Conservation (phyloP, 208 protist genomes). For the Trypanosomatidae sp. region DNA sequence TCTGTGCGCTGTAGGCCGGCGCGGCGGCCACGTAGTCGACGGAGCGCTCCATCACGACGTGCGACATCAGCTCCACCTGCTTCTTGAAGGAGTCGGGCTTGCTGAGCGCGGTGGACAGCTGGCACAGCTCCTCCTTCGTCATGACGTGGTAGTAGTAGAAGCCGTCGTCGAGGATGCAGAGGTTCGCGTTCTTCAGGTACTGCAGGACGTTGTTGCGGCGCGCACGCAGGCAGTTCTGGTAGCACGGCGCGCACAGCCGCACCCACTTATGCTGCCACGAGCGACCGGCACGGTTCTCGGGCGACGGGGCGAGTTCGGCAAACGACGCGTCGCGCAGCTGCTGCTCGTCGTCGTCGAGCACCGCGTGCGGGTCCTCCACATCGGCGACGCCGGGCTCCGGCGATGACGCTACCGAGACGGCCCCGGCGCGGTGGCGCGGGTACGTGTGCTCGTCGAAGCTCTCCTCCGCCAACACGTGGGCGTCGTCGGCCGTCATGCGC, state of each 20-base stretch:
- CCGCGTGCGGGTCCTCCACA: neutral
- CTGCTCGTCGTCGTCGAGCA: conserved; percentile 1
- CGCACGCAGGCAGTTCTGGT: conserved; percentile 58
- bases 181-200: conserved; percentile 43
- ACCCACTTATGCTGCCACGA: conserved; percentile 33
- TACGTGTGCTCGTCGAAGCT: conserved; percentile 50
- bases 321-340: conserved; percentile 5
- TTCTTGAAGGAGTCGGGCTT: conserved; percentile 48
- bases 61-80: conserved; percentile 45
- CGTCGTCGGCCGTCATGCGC: conserved; percentile 35
- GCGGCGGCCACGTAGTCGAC: conserved; percentile 34
- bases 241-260: conserved; percentile 57
- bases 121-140: conserved; percentile 36
- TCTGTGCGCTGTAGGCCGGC: conserved; percentile 27
- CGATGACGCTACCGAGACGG: neutral
- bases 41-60: conserved; percentile 47
- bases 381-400: neutral
- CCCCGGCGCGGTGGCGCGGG: conserved; percentile 6
- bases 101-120: conserved; percentile 37
- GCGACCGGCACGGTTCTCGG: neutral
- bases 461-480: conserved; percentile 25
- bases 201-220: conserved; percentile 36
- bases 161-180: conserved; percentile 59
- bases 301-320: neutral
- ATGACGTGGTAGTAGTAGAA: conserved; percentile 64